Conservation (phyloP, 2,329 filamentous ascomycete species). For the Lasiodiplodia sp. region DNA sequence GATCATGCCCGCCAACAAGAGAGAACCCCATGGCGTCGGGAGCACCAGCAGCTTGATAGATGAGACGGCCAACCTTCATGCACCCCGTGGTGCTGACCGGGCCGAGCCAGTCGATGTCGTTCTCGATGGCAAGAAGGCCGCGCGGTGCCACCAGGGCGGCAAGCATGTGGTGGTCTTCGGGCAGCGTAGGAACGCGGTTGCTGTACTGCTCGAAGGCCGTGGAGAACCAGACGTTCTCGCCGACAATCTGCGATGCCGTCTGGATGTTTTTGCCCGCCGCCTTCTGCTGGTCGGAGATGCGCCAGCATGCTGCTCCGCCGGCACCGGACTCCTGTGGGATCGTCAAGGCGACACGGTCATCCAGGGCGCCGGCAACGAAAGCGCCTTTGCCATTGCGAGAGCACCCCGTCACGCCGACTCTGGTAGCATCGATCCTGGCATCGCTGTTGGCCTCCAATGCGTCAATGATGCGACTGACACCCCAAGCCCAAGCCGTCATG, state of each 20-base stretch:
- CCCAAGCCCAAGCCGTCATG: constrained; percentile 70
- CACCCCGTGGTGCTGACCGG: constrained; percentile 64
- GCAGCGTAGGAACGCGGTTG: constrained; percentile 54
- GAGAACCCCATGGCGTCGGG: constrained; percentile 66
- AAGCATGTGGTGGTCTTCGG: constrained; percentile 66
- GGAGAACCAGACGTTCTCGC: constrained; percentile 71
- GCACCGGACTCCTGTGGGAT: constrained; percentile 69
- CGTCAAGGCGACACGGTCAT: constrained; percentile 65
- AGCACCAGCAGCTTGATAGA: constrained; percentile 63
- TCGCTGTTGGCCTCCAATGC: constrained; percentile 60
- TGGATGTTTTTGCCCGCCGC: constrained; percentile 65
- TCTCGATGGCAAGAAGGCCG: constrained; percentile 64
- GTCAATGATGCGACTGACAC: constrained; percentile 66
- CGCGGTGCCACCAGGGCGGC: constrained; percentile 64
- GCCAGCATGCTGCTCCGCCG: constrained; percentile 68
- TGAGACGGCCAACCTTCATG: constrained; percentile 62
- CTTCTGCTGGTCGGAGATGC: constrained; percentile 55
- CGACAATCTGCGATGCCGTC: constrained; percentile 64
- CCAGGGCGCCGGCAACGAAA: constrained; percentile 66
- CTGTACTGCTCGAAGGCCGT: constrained; percentile 61
- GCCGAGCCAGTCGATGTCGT: constrained; percentile 66
- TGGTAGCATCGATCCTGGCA: constrained; percentile 52
- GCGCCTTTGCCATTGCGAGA: constrained; percentile 71
- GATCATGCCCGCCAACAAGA: constrained; percentile 61
- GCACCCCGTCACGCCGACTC: constrained; percentile 66